Evolutionary conservation across 495 filamentous ascomycete genomes (phyloP), one percentile per base, ranked within the genome.

Genomic region (Neurospora tetraspora): DNA sequence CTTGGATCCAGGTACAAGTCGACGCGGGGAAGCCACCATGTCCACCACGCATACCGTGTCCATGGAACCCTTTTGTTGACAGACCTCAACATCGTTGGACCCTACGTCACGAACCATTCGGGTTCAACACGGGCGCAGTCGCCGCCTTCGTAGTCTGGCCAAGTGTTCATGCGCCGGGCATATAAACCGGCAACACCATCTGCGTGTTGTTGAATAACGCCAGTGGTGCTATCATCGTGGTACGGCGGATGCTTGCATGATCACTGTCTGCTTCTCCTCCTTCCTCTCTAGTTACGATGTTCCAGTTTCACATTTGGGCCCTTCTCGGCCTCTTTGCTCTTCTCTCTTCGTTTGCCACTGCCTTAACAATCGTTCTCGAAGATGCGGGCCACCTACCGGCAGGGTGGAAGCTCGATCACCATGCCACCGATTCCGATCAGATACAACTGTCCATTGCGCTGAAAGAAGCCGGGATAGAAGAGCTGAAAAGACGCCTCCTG

Each of bases 381-480:
- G 45, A 78, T 31, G 14, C 69, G 2, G 70, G 74, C 12, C 65
- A 70, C 4, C 53, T 76, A 7, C 77, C 79, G 11, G 43, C 47
- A 18, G 78, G 78, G 36, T 81, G 79, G 79, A 59, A 27, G 1
- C 72, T 78, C 70, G 71, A 73, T 34, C 53, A 68, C 70, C 69
- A 71, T 20, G 78, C 79, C 68, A 74, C 27, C 14, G 71, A 70
- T 14, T 77, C 78, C 3, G 79, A 81, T 65, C 75, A 65, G 69
- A 72, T 82, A 27, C 74, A 75, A 1, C 65, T 85, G 8, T 80
- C 76, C 31, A 74, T 85, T 5, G 80, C 79, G 9, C 77, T 84
- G 47, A 81, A 77, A 39, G 78, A 85, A 68, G 75, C 81, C 3
- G 76, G 78, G 27, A 80, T 84, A 9, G 71, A 74, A 39, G 77